Conservation (phyloP, 306 rosid species). For the Gillenia trifoliata region DNA sequence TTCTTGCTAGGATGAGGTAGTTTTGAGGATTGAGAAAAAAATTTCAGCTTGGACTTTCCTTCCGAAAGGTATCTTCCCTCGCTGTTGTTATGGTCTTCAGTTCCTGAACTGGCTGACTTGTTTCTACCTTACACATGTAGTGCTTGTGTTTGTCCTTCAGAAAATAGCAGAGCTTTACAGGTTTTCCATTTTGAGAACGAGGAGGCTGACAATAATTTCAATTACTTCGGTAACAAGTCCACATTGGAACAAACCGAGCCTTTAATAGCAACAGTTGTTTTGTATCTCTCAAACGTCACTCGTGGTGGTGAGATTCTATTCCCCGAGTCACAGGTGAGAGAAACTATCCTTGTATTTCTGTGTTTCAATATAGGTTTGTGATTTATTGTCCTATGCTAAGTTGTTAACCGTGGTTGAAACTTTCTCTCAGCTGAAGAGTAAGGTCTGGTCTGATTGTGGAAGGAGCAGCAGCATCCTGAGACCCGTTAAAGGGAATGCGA, state of each 20-base stretch:
- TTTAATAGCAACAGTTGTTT: slow-evolving; percentile 64
- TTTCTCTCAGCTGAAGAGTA: slow-evolving; percentile 38
- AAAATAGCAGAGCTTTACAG: slow-evolving; percentile 55
- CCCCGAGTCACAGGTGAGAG: slow-evolving; percentile 56
- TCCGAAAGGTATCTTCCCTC: slow-evolving; percentile 64
- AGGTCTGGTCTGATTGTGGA: slow-evolving; percentile 44
- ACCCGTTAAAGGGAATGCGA: slow-evolving; percentile 73
- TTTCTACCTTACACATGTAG: slow-evolving; percentile 3
- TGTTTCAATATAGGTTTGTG: background rate
- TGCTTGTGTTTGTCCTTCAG: slow-evolving; percentile 31
- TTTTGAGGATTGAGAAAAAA: slow-evolving; percentile 70
- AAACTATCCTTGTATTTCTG: background rate
- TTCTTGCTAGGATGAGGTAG: slow-evolving; percentile 56
- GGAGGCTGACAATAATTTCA: slow-evolving; percentile 25
- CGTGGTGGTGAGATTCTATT: slow-evolving; percentile 73
- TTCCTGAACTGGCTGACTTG: background rate
- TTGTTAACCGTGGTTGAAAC: slow-evolving; percentile 8
- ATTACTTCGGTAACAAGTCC: slow-evolving; percentile 41
- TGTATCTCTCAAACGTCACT: slow-evolving; percentile 65
- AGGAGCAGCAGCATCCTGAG: slow-evolving; percentile 32
- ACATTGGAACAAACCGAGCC: slow-evolving; percentile 38
- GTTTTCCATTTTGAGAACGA: slow-evolving; percentile 41
- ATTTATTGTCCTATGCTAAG: background rate
- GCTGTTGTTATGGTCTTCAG: background rate
- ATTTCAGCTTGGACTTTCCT: slow-evolving; percentile 81